A percentile compares a stretch with the other conserved stretches of the same genome.
These are phyloP conservation scores for Euphorbia tirucalli DNA, from an alignment of 345 rosid species.

Conservation along the genomic window DNA sequence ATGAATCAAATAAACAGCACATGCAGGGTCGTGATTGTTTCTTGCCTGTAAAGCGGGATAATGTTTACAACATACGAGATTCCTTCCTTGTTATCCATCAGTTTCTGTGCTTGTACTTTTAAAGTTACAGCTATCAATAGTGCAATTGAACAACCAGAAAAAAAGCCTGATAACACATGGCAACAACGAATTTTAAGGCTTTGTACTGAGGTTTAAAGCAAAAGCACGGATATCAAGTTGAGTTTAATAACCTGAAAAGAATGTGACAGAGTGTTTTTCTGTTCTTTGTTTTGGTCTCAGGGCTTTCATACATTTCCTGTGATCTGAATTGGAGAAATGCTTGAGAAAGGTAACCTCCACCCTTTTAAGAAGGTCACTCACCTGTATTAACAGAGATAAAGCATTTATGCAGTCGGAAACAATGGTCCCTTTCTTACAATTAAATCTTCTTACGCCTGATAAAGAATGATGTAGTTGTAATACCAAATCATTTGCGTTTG, in stretches of 20 bases:
- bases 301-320: slow-evolving; percentile 53
- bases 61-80: slow-evolving; percentile 55
- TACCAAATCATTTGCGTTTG: slow-evolving; percentile 38
- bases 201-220: background rate
- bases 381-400: background rate
- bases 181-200: background rate
- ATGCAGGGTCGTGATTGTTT: slow-evolving; percentile 2
- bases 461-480: too few species aligned
- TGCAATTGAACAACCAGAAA: slow-evolving; percentile 59
- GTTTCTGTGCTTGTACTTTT: slow-evolving; percentile 47
- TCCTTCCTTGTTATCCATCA: slow-evolving; percentile 46
- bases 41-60: slow-evolving; percentile 72
- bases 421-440: too few species aligned
- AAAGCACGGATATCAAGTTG: too few species aligned
- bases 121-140: slow-evolving; percentile 51
- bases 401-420: too few species aligned
- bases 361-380: slow-evolving; percentile 47
- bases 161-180: slow-evolving; percentile 46
- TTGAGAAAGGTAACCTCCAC: slow-evolving; percentile 60
- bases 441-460: too few species aligned
- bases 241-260: slow-evolving; percentile 31
- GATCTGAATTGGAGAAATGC: slow-evolving; percentile 60
- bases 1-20: background rate
- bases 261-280: slow-evolving; percentile 62
- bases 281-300: slow-evolving; percentile 59